A percentile compares a stretch with the other conserved stretches of the same genome.
Evolutionary conservation across 2,329 filamentous ascomycete genomes (phyloP).

Genomic region (Elsinoe ampelina): DNA sequence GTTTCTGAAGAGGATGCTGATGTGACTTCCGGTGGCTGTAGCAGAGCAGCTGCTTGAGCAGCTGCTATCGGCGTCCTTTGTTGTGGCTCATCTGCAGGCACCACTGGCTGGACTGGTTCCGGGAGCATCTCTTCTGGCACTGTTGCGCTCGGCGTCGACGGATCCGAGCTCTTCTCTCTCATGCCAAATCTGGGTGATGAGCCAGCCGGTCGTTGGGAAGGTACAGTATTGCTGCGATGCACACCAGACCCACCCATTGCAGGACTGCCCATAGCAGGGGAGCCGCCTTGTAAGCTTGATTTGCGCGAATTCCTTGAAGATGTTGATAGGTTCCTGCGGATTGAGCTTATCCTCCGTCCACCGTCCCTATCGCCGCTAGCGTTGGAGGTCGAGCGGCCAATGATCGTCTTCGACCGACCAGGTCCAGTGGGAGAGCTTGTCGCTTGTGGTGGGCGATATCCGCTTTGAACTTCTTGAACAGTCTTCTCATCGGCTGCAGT

Average conservation of each 20-base stretch:
- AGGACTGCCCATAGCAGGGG: slow-evolving; percentile 37
- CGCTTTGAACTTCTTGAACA: slow-evolving; percentile 59
- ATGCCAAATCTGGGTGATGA: slow-evolving; percentile 54
- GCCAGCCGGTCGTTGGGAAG: slow-evolving; percentile 74
- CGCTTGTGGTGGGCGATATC: slow-evolving; percentile 41
- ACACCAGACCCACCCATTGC: slow-evolving; percentile 44
- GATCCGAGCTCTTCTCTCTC: slow-evolving; percentile 42
- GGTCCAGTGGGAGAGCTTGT: slow-evolving; percentile 36
- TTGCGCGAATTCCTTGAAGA: slow-evolving; percentile 79
- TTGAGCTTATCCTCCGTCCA: slow-evolving; percentile 65
- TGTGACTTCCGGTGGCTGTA: slow-evolving; percentile 25
- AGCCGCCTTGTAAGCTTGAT: slow-evolving; percentile 61
- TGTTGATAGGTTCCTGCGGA: slow-evolving; percentile 82
- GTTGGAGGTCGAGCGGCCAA: slow-evolving; percentile 73
- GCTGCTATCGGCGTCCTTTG: slow-evolving; percentile 23
- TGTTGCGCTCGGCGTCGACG: slow-evolving; percentile 38
- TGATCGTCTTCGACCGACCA: slow-evolving; percentile 42
- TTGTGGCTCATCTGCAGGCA: slow-evolving; percentile 20
- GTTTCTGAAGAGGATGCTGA: slow-evolving; percentile 33
- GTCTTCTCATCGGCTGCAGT: slow-evolving; percentile 89
- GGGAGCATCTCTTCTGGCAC: slow-evolving; percentile 13
- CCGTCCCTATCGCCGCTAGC: slow-evolving; percentile 84
- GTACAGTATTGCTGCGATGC: slow-evolving; percentile 83
- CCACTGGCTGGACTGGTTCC: slow-evolving; percentile 15
- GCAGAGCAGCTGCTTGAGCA: slow-evolving; percentile 25